Evolutionary conservation across 1,139 yeast species (phyloP).

Genomic region (Arxiozyma heterogenica): DNA sequence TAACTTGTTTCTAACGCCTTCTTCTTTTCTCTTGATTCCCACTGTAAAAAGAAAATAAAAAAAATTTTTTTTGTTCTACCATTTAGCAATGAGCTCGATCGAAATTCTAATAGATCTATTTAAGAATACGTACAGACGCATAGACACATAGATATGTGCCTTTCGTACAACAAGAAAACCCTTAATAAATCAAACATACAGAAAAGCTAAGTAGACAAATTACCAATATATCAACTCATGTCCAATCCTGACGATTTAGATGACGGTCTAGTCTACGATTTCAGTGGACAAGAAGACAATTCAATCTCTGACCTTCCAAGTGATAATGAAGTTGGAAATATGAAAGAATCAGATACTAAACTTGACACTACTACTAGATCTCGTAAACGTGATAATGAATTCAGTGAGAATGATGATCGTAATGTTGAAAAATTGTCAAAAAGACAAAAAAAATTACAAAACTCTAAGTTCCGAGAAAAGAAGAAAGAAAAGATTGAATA

Average conservation of each 20-base stretch:
- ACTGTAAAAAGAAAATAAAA: no score
- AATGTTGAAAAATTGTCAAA: conserved; percentile 17
- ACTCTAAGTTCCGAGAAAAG: conserved; percentile 25
- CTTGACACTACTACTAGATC: conserved; percentile 4
- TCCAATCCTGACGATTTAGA: conserved; percentile 30
- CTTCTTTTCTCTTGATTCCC: no score
- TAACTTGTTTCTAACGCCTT: no score
- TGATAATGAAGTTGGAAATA: conserved; percentile 5
- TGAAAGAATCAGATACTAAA: conserved; percentile 5
- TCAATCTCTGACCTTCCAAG: conserved; percentile 5
- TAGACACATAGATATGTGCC: no score
- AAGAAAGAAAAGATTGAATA: conserved; percentile 26
- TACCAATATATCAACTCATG: conserved; percentile 9
- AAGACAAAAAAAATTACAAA: conserved; percentile 27
- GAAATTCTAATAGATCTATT: not conserved
- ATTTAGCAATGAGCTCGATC: not conserved
- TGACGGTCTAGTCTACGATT: conserved; percentile 26
- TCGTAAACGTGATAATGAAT: not conserved
- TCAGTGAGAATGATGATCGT: conserved; percentile 3
- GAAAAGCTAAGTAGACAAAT: no score
- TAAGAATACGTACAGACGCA: not conserved
- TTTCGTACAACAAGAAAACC: not conserved
- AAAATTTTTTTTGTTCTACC: not conserved
- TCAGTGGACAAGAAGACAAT: conserved; percentile 10
- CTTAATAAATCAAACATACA: not conserved